Evolutionary conservation across 495 filamentous ascomycete species (phyloP).

Genomic region (Aspergillus asperescens): DNA sequence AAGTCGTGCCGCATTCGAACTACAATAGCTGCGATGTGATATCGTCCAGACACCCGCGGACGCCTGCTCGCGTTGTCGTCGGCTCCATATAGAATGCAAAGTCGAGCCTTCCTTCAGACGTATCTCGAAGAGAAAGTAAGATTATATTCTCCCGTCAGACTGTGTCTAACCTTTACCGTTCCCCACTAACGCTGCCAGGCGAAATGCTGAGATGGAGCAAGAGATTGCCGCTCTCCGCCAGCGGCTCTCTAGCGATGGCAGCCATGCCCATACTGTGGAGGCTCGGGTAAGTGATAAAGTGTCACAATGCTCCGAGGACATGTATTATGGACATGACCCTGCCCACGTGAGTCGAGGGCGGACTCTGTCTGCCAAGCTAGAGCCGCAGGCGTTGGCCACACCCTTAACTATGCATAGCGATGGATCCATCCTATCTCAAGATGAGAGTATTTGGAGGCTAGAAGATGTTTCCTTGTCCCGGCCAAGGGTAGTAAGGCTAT

Average conservation of each 20-base stretch:
- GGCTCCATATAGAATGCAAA: conserved; percentile 46
- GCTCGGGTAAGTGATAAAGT: conserved; percentile 30
- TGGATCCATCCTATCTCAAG: conserved; percentile 39
- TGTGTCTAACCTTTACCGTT: background rate
- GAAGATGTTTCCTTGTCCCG: conserved; percentile 41
- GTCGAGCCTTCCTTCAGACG: conserved; percentile 45
- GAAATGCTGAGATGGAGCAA: conserved; percentile 49
- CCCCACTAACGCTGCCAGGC: conserved; percentile 25
- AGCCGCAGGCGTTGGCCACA: conserved; percentile 34
- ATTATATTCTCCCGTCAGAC: background rate
- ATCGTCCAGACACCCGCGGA: conserved; percentile 43
- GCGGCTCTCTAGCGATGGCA: conserved; percentile 33
- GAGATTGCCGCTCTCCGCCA: conserved; percentile 46
- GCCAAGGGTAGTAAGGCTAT: conserved; percentile 35
- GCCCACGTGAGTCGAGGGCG: conserved; percentile 25
- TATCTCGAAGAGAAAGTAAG: conserved; percentile 45
- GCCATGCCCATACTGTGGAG: conserved; percentile 26
- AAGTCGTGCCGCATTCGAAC: conserved; percentile 1
- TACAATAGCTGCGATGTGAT: conserved; percentile 41
- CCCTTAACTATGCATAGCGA: conserved; percentile 37
- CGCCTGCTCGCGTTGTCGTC: conserved; percentile 45
- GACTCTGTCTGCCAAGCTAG: conserved; percentile 37
- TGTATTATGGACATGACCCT: conserved; percentile 31
- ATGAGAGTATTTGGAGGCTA: conserved; percentile 37
- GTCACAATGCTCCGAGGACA: conserved; percentile 40